Conservation (phyloP, 208 protist genomes). For the Wallacemonas sp. region DNA sequence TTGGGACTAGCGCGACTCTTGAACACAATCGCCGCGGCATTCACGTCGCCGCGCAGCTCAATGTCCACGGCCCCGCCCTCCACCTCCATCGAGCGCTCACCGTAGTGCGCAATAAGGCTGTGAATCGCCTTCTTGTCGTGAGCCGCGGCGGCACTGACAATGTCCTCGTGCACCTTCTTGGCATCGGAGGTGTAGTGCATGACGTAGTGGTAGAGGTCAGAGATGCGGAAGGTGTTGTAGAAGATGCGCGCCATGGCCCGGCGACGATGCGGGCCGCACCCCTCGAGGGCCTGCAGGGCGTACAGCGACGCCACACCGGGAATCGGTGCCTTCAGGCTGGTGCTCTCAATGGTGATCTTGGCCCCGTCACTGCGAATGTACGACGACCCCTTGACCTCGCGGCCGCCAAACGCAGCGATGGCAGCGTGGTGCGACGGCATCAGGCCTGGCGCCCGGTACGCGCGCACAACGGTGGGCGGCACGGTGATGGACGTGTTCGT, state of each 20-base stretch:
- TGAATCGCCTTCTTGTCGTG: not conserved
- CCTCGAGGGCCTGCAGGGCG: slow-evolving; percentile 33
- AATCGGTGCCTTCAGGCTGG: not conserved
- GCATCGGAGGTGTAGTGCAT: slow-evolving; percentile 15
- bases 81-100: slow-evolving; percentile 6
- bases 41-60: not conserved
- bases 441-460: slow-evolving; percentile 23
- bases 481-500: not conserved
- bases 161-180: slow-evolving; percentile 18
- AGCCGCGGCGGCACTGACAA: not conserved
- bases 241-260: slow-evolving; percentile 22
- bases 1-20: not conserved
- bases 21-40: not conserved
- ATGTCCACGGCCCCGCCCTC: not conserved
- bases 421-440: slow-evolving; percentile 26
- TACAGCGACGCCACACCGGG: slow-evolving; percentile 28
- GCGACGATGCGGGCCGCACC: slow-evolving; percentile 18
- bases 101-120: slow-evolving; percentile 3
- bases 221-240: slow-evolving; percentile 30
- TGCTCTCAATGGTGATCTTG: slow-evolving; percentile 10
- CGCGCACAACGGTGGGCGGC: slow-evolving; percentile 15
- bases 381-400: slow-evolving; percentile 4
- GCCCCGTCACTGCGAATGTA: slow-evolving; percentile 19
- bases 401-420: slow-evolving; percentile 21
- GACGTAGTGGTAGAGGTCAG: slow-evolving; percentile 27